Evolutionary conservation across 1,284 basidiomycete species (phyloP).

Genomic region (Albatrellus sp.): DNA sequence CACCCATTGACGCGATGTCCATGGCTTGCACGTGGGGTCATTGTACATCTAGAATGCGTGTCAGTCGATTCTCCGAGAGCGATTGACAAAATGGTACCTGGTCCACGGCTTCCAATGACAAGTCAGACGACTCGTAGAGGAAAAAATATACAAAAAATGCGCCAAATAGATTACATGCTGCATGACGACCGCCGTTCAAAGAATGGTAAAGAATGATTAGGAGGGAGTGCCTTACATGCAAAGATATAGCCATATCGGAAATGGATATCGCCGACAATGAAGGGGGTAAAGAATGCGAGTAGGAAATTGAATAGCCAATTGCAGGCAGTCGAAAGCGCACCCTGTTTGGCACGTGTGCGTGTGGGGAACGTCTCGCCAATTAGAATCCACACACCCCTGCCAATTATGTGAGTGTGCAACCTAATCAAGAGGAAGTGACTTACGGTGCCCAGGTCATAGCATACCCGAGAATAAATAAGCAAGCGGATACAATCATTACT

Average conservation of each 20-base stretch:
- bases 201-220: neutral
- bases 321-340: constrained; percentile 53
- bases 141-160: constrained; percentile 64
- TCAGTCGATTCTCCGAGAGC: neutral
- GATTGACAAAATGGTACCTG: constrained; percentile 10
- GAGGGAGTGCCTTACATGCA: constrained; percentile 26
- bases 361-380: constrained; percentile 72
- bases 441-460: constrained; percentile 65
- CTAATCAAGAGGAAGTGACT: constrained; percentile 9
- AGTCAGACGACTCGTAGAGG: constrained; percentile 64
- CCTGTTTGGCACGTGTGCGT: constrained; percentile 66
- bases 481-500: constrained; percentile 72
- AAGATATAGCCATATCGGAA: constrained; percentile 70
- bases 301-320: constrained; percentile 73
- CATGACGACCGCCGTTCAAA: constrained; percentile 3
- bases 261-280: constrained; percentile 42
- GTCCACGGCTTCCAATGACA: constrained; percentile 63
- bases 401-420: neutral
- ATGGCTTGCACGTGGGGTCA: constrained; percentile 54
- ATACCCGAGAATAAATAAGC: constrained; percentile 70
- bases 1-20: constrained; percentile 48
- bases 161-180: constrained; percentile 43
- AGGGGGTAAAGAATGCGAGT: constrained; percentile 66
- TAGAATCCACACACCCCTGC: constrained; percentile 57
- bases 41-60: constrained; percentile 45